These are phyloP conservation scores for Monosporascus sp. DNA, from an alignment of 2,329 filamentous ascomycete species.

Conservation along the genomic window DNA sequence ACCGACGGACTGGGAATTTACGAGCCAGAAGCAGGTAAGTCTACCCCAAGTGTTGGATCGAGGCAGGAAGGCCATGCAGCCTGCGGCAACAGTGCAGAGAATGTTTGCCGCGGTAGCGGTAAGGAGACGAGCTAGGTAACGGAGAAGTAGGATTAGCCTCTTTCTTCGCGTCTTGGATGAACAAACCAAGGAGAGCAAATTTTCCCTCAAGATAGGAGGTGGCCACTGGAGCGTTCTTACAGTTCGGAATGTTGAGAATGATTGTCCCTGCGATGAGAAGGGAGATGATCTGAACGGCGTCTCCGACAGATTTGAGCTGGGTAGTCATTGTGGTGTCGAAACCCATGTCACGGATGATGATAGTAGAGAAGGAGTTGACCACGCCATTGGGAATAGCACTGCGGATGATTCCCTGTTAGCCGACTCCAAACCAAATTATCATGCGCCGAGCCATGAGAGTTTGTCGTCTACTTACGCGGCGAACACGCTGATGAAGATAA, in stretches of 20 bases:
- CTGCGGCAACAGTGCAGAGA: conserved; percentile 29
- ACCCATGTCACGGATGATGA: conserved; percentile 30
- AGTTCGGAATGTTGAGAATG: conserved; percentile 29
- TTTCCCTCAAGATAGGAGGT: background rate
- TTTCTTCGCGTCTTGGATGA: no score
- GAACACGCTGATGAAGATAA: conserved; percentile 19
- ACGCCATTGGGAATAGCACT: conserved; percentile 26
- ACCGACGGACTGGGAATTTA: conserved; percentile 31
- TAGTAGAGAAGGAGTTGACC: conserved; percentile 30
- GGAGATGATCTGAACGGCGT: conserved; percentile 33
- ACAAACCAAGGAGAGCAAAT: no score
- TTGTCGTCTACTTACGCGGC: conserved; percentile 3
- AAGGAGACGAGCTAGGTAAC: conserved; percentile 12
- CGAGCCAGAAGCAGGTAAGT: conserved; percentile 32
- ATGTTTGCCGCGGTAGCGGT: conserved; percentile 28
- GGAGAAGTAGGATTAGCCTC: background rate
- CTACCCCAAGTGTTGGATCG: conserved; percentile 29
- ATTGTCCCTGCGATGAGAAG: conserved; percentile 30
- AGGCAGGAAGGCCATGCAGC: conserved; percentile 29
- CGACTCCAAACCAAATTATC: no score
- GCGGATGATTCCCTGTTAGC: background rate
- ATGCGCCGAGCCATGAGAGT: no score
- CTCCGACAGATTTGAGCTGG: conserved; percentile 30
- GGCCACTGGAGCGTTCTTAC: background rate
- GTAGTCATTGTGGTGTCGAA: conserved; percentile 30